Conservation (phyloP, 2,329 filamentous ascomycete genomes). For the Penicillium sp. region DNA sequence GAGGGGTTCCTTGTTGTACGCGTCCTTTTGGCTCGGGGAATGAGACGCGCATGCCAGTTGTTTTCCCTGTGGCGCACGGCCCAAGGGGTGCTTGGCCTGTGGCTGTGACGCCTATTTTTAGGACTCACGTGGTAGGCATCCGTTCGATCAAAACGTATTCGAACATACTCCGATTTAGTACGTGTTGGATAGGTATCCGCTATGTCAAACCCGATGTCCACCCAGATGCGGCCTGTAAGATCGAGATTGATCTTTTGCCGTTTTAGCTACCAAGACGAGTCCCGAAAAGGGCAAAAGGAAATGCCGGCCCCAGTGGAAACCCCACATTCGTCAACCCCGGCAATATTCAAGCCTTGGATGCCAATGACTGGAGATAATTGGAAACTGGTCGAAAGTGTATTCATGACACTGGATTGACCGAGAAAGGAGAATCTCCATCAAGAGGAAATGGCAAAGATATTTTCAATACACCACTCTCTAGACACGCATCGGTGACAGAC, state of each 20-base stretch:
- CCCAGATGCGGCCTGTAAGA: no score
- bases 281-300: background rate
- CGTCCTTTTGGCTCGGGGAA: conserved; percentile 6
- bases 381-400: no score
- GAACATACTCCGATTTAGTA: no score
- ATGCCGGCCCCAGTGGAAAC: background rate
- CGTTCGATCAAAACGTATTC: no score
- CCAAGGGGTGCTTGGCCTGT: background rate
- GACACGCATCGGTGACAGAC: no score
- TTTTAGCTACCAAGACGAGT: conserved; percentile 9
- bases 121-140: no score
- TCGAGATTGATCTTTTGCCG: conserved; percentile 1
- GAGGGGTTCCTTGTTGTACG: conserved; percentile 1
- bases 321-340: background rate
- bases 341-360: background rate
- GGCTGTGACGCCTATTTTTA: conserved; percentile 3
- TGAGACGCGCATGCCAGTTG: conserved; percentile 13
- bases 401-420: no score
- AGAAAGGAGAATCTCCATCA: background rate
- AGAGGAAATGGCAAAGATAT: background rate
- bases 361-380: no score
- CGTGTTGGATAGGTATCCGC: no score
- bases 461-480: no score
- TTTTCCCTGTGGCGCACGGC: background rate
- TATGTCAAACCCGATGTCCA: no score